phyloP scores from a whole-genome alignment of 176 grass and related monocot species.

The Aegilops bicornis region DNA sequence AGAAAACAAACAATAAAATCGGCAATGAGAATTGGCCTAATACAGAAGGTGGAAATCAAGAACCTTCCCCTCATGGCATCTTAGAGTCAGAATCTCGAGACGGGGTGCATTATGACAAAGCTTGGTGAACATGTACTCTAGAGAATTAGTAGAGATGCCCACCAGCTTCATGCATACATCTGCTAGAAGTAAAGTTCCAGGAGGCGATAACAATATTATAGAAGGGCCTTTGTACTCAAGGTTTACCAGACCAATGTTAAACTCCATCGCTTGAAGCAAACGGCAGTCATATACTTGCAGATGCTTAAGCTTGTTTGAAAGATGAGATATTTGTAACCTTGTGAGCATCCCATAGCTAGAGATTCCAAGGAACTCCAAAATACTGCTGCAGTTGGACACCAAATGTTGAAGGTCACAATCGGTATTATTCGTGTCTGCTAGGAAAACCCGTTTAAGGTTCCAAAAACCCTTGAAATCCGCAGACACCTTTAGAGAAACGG shows the following conservation, averaged over 20 bases:
- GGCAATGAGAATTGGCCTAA: background rate
- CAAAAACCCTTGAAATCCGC: background rate
- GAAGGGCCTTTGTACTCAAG: background rate
- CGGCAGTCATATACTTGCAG: background rate
- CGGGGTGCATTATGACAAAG: background rate
- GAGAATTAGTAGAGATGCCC: background rate
- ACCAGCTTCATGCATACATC: background rate
- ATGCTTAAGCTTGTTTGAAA: background rate
- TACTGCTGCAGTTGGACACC: background rate
- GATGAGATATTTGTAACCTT: background rate
- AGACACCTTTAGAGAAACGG: background rate
- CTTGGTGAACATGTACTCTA: slow-evolving; percentile 4
- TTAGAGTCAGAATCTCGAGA: background rate
- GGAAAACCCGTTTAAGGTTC: background rate
- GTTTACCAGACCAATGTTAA: background rate
- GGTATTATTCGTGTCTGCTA: background rate
- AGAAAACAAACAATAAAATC: background rate
- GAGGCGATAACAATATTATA: background rate
- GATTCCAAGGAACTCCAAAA: slow-evolving; percentile 7
- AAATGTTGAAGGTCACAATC: background rate
- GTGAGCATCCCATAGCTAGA: background rate
- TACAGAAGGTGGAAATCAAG: too few species aligned
- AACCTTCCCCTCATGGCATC: background rate
- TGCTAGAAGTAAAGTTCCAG: background rate
- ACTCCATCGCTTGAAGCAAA: background rate